These are phyloP conservation scores for Wickerhamomyces sp. DNA, from an alignment of 1,139 yeast genomes.

Conservation along the genomic window DNA sequence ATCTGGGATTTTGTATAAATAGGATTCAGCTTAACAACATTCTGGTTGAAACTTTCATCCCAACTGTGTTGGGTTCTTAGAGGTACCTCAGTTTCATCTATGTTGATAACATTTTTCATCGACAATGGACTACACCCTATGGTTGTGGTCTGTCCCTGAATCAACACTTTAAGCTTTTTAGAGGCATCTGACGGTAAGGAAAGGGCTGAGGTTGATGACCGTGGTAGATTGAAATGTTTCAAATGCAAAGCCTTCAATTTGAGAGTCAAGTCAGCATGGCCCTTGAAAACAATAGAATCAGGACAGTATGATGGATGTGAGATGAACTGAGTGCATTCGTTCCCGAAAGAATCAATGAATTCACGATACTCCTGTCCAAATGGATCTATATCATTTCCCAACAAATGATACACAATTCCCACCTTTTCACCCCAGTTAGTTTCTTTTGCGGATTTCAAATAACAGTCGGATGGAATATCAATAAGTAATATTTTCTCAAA, in stretches of 20 bases:
- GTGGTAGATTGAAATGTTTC: conserved; percentile 47
- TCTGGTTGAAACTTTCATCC: conserved; percentile 39
- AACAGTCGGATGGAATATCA: conserved; percentile 62
- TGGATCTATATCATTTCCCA: conserved; percentile 61
- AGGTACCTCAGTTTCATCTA: conserved; percentile 9
- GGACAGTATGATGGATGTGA: conserved; percentile 65
- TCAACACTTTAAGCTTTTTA: conserved; percentile 22
- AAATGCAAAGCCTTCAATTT: conserved; percentile 38
- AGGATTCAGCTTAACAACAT: conserved; percentile 26
- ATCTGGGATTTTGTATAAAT: conserved; percentile 10
- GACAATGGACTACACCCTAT: conserved; percentile 15
- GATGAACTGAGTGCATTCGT: conserved; percentile 53
- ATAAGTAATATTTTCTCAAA: conserved; percentile 62
- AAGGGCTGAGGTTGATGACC: conserved; percentile 19
- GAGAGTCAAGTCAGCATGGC: conserved; percentile 56
- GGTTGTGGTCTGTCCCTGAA: conserved; percentile 16
- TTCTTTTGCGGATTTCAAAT: conserved; percentile 39
- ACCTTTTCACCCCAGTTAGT: conserved; percentile 16
- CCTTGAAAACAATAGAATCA: conserved; percentile 53
- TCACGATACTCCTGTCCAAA: conserved; percentile 37
- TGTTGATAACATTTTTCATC: conserved; percentile 7
- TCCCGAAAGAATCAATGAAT: conserved; percentile 45
- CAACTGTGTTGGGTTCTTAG: conserved; percentile 25
- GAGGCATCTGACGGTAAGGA: conserved; percentile 11
- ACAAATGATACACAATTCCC: conserved; percentile 61